Base-by-base conservation (phyloP, 768 basidiomycete species). In the Austroboletus festivus region DNA sequence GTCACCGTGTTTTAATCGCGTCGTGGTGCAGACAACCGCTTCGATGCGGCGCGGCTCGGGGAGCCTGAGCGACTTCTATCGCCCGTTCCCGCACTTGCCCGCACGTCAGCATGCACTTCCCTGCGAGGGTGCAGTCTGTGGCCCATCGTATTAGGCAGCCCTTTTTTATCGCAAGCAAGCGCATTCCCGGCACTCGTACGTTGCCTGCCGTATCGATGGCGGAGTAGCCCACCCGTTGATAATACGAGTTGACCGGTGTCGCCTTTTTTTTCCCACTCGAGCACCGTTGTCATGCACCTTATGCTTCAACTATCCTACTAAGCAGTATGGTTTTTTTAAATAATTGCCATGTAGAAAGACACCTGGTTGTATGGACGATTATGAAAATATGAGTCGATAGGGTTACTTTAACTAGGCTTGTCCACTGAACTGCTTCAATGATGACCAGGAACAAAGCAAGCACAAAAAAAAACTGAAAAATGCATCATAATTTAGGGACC, bases 1-100 rank as follows among this genome's bases (percentile, higher is more conserved):
- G 78, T 93, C 54, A 93, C 90, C 33, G 88, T 89, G 55, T 93
- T 89, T 70, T 93, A 79, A 28, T 6, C 28, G 73, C 23, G 40
- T 38, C 40, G 39, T 33, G 34, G 31, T 44, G 41, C 38, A 31
- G 38, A 54, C 48, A 38, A 44, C 39, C 26, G 38, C 16, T 20
- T 30, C 33, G 51, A 42, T 50, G 37, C 19, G 43, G 44, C 22
- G 42, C 44, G 42, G 42, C 51, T 50, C 58, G 28, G 45, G 49
- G 40, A 31, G 31, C 34, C 60, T 46, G 51, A 61, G 51, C 57
- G 40, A 50, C 37, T 49, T 40, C 11, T 19, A 38, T 42, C 38
- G 37, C 40, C 41, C 42, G 34, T 50, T 24, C 38, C 35, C 39
- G 35, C 18, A 31, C 24, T 34, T 46, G 48, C 48, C 48, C 41